phyloP scores from a whole-genome alignment of 495 filamentous ascomycete species.

The Aspergillus affinis region DNA sequence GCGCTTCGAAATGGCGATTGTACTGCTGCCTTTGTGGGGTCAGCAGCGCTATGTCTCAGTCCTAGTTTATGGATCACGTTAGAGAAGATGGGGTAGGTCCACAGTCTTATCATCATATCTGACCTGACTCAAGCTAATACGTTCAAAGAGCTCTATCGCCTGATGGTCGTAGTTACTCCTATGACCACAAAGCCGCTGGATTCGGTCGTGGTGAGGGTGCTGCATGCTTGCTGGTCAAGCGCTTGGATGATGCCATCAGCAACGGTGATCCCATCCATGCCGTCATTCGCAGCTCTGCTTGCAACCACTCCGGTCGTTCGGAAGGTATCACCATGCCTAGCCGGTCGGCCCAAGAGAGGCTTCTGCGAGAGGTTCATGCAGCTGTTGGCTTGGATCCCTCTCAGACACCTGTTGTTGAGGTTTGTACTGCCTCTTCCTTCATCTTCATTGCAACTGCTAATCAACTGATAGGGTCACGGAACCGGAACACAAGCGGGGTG shows the following conservation, averaged over 20 bases:
- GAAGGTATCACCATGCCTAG: slow-evolving; percentile 15
- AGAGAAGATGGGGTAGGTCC: slow-evolving; percentile 2
- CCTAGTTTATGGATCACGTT: background rate
- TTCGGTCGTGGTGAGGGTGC: slow-evolving; percentile 17
- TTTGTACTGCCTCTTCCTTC: background rate
- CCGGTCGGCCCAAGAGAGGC: slow-evolving; percentile 12
- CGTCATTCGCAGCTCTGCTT: slow-evolving; percentile 48
- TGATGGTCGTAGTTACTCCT: slow-evolving; percentile 14
- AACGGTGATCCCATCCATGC: slow-evolving; percentile 60
- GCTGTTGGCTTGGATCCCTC: slow-evolving; percentile 13
- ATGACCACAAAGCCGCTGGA: slow-evolving; percentile 14
- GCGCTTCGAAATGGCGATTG: background rate
- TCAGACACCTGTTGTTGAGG: slow-evolving; percentile 12
- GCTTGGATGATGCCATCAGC: slow-evolving; percentile 13
- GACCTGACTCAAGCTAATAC: background rate
- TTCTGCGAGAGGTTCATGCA: slow-evolving; percentile 11
- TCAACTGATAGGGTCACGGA: slow-evolving; percentile 3
- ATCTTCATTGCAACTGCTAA: background rate
- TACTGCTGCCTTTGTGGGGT: background rate
- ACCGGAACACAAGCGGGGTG: slow-evolving; percentile 16
- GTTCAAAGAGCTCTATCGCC: background rate
- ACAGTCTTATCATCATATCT: background rate
- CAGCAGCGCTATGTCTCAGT: background rate
- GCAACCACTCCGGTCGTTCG: slow-evolving; percentile 16
- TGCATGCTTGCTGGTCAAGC: slow-evolving; percentile 15